Conservation (phyloP, 139 green algal species). For the Ettlia oleoabundans region DNA sequence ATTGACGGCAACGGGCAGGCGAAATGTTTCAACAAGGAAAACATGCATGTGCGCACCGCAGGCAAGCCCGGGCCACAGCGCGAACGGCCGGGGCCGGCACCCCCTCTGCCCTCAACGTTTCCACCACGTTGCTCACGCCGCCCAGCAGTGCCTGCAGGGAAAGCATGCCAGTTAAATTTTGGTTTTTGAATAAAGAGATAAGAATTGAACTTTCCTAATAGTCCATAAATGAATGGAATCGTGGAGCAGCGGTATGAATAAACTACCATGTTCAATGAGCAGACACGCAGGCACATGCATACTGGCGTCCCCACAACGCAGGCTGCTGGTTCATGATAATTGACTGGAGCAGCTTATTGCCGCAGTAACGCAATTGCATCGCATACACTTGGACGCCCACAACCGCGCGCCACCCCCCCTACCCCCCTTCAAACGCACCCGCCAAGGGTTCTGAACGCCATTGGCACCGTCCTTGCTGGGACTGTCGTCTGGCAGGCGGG, state of each 20-base stretch:
- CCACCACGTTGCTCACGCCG: constrained; percentile 57
- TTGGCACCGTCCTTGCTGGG: background rate
- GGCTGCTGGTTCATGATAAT: too few species aligned
- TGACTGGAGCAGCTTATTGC: too few species aligned
- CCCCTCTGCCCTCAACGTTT: constrained; percentile 48
- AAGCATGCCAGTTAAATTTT: background rate
- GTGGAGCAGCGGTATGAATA: too few species aligned
- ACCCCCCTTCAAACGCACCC: too few species aligned
- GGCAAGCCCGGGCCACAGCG: constrained; percentile 49
- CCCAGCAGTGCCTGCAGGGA: constrained; percentile 52
- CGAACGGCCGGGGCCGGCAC: constrained; percentile 47
- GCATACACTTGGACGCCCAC: too few species aligned
- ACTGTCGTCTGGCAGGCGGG: background rate
- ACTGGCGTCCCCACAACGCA: too few species aligned
- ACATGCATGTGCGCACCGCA: constrained; percentile 35
- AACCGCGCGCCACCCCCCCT: too few species aligned
- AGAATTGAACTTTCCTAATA: background rate
- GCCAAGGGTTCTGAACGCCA: background rate
- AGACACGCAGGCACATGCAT: background rate
- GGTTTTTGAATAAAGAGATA: background rate
- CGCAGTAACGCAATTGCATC: background rate
- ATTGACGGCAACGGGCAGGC: too few species aligned
- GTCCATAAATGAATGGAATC: too few species aligned
- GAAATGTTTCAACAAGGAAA: too few species aligned
- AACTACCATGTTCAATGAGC: too few species aligned